phyloP scores from a whole-genome alignment of 768 basidiomycete genomes.

The Tulasnella calospora region DNA sequence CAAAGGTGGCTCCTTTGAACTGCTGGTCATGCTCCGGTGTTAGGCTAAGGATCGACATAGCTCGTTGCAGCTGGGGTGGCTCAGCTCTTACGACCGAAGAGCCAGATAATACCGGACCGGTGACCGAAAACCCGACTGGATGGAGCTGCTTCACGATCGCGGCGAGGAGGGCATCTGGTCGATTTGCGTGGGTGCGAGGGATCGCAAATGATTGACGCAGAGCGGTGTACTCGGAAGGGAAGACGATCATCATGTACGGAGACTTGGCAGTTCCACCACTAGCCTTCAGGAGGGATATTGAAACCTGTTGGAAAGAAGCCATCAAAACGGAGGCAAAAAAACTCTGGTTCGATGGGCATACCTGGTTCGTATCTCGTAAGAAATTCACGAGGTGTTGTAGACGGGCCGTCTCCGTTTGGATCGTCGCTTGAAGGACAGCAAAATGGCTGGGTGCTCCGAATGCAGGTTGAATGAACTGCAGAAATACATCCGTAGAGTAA shows the following conservation, averaged over 20 bases:
- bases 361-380: not conserved
- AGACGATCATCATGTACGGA: not conserved
- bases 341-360: not conserved
- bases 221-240: not conserved
- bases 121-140: not conserved
- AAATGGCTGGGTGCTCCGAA: not conserved
- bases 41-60: not conserved
- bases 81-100: not conserved
- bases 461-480: not conserved
- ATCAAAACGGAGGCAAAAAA: not conserved
- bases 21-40: not conserved
- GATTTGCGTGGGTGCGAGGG: not conserved
- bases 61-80: not conserved
- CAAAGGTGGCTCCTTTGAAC: not conserved
- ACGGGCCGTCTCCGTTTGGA: not conserved
- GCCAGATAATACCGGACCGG: not conserved
- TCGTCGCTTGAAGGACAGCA: not conserved
- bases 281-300: not conserved
- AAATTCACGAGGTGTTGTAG: not conserved
- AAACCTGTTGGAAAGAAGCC: not conserved
- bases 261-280: not conserved
- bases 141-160: slow-evolving; percentile 10
- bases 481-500: not conserved
- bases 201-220: not conserved
- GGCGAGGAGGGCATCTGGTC: not conserved